Conservation (phyloP, 306 rosid species). For the Dalbergia cochinchinensis region DNA sequence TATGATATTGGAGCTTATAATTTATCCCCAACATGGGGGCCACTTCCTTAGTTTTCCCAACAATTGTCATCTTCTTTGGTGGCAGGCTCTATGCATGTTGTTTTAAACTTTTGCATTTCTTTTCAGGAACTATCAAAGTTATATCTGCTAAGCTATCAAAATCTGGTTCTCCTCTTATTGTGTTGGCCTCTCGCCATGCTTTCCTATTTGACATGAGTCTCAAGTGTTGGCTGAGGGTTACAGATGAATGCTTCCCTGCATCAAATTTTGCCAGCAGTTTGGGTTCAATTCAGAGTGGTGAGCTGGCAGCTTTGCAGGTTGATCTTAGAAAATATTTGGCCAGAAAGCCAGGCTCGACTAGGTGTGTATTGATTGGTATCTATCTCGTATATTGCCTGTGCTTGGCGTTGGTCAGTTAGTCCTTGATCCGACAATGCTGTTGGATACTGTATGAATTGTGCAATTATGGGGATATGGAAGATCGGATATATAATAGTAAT, state of each 20-base stretch:
- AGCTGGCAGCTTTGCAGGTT: constrained; percentile 95
- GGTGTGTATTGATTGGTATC: constrained; percentile 64
- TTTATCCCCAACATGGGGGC: constrained; percentile 58
- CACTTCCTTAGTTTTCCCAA: constrained; percentile 27
- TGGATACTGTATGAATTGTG: constrained; percentile 2
- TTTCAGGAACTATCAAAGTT: constrained; percentile 75
- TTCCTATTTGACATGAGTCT: constrained; percentile 88
- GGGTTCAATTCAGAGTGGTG: constrained; percentile 90
- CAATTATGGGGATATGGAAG: too few species aligned
- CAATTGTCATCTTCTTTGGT: neutral
- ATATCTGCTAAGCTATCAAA: constrained; percentile 84
- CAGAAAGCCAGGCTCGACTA: constrained; percentile 98
- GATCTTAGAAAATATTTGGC: constrained; percentile 96
- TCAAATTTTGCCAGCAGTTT: constrained; percentile 94
- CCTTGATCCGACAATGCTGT: constrained; percentile 31
- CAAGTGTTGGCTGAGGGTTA: constrained; percentile 97
- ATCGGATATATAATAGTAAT: too few species aligned
- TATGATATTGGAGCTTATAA: neutral
- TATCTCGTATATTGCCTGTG: constrained; percentile 8
- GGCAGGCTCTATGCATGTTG: too few species aligned
- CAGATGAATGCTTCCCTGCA: constrained; percentile 97
- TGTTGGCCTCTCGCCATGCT: constrained; percentile 92
- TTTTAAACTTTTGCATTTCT: constrained; percentile 12
- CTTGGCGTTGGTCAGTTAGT: neutral
- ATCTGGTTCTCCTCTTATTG: constrained; percentile 82